Conservation (phyloP, 306 rosid genomes). For the Malus fusca region DNA sequence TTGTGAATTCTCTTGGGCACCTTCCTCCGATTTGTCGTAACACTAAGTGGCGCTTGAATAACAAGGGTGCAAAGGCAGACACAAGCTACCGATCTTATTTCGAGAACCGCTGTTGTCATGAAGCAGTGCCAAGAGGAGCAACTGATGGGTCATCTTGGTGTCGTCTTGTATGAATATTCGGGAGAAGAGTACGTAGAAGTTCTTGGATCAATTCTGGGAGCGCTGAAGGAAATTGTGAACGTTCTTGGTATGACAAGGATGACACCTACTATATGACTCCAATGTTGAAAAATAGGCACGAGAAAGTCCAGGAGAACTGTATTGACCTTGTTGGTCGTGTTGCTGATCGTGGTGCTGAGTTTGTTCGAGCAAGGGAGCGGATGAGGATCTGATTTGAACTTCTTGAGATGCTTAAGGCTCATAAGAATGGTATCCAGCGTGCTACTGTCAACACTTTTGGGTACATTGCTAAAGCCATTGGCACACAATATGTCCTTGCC, state of each 20-base stretch:
- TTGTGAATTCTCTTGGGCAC: constrained; percentile 93
- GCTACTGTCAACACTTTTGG: constrained; percentile 92
- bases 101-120: constrained; percentile 94
- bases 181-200: constrained; percentile 98
- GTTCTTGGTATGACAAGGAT: constrained; percentile 97
- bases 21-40: constrained; percentile 96
- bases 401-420: constrained; percentile 93
- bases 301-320: constrained; percentile 94
- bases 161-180: constrained; percentile 81
- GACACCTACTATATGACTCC: constrained; percentile 97
- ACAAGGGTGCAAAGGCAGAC: constrained; percentile 95
- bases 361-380: constrained; percentile 92
- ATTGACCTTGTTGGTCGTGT: constrained; percentile 89
- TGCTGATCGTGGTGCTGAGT: constrained; percentile 97
- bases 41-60: constrained; percentile 89
- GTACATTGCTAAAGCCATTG: constrained; percentile 87
- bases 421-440: constrained; percentile 87
- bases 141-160: constrained; percentile 98
- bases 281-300: constrained; percentile 88
- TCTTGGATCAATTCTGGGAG: constrained; percentile 85
- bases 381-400: constrained; percentile 96
- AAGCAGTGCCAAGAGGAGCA: constrained; percentile 96
- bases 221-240: constrained; percentile 88
- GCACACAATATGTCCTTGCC: constrained; percentile 90
- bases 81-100: constrained; percentile 96